These are phyloP conservation scores for Linaria vulgaris DNA, from an alignment of 257 asterid species.

Conservation along the genomic window DNA sequence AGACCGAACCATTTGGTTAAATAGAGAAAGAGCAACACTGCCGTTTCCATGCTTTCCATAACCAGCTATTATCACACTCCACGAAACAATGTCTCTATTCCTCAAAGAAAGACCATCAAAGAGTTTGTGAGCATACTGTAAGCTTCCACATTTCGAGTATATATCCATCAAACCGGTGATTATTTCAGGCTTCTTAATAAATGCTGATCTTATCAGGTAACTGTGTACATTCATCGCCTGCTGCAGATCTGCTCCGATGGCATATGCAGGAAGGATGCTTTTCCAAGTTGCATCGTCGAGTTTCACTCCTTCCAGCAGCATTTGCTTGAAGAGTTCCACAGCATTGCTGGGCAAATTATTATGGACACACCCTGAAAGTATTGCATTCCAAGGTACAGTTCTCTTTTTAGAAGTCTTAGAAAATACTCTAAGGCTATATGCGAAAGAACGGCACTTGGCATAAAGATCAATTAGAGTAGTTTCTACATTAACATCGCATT, in stretches of 20 bases:
- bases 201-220: constrained; percentile 69
- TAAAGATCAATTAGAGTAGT: constrained; percentile 81
- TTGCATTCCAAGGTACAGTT: constrained; percentile 88
- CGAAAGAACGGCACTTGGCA: constrained; percentile 60
- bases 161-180: constrained; percentile 73
- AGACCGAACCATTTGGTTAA: constrained; percentile 70
- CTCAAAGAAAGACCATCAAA: constrained; percentile 44
- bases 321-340: constrained; percentile 62
- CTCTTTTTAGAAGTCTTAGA: constrained; percentile 56
- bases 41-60: constrained; percentile 85
- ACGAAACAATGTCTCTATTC: constrained; percentile 66
- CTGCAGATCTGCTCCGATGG: constrained; percentile 63
- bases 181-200: constrained; percentile 53
- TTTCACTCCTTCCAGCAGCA: constrained; percentile 55
- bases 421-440: constrained; percentile 56
- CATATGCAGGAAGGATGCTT: constrained; percentile 88
- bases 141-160: constrained; percentile 75
- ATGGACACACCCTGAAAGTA: constrained; percentile 73
- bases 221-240: constrained; percentile 72
- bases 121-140: constrained; percentile 55
- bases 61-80: constrained; percentile 84
- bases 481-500: constrained; percentile 72
- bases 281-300: constrained; percentile 78
- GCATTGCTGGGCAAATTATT: constrained; percentile 61
- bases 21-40: constrained; percentile 56